Evolutionary conservation across 2,329 filamentous ascomycete genomes (phyloP).

Genomic region (Ceratocystiopsis minuta): DNA sequence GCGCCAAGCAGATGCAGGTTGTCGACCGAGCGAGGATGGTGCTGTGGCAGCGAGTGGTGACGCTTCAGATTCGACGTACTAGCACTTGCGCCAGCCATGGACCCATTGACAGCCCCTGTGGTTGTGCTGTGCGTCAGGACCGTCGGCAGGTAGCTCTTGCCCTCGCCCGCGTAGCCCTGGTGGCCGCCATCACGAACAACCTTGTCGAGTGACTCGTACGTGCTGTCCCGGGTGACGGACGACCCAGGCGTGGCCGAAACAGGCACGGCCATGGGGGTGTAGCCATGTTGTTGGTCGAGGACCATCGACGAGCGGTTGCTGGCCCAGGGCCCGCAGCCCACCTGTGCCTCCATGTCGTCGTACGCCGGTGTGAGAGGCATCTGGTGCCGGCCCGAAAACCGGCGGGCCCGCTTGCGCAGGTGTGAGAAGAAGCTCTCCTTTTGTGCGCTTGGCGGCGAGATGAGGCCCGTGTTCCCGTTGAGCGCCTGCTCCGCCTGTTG

Average conservation of each 20-base stretch:
- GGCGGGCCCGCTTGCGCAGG: slow-evolving; percentile 75
- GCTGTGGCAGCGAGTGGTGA: slow-evolving; percentile 46
- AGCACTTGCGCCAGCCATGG: neutral
- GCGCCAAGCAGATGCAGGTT: slow-evolving; percentile 43
- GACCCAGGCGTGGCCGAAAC: slow-evolving; percentile 20
- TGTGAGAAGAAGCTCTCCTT: slow-evolving; percentile 99
- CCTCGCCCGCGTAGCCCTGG: slow-evolving; percentile 13
- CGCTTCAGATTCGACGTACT: slow-evolving; percentile 33
- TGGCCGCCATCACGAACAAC: slow-evolving; percentile 33
- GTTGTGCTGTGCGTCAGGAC: slow-evolving; percentile 35
- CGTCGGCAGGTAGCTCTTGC: slow-evolving; percentile 19
- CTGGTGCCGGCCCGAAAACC: slow-evolving; percentile 82
- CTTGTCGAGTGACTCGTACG: slow-evolving; percentile 43
- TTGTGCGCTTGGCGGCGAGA: slow-evolving; percentile 59
- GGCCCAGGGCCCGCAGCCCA: slow-evolving; percentile 76
- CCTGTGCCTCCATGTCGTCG: slow-evolving; percentile 85
- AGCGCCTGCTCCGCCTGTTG: slow-evolving; percentile 83
- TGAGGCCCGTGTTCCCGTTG: slow-evolving; percentile 60
- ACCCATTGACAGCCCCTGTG: slow-evolving; percentile 9
- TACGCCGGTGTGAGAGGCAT: slow-evolving; percentile 58
- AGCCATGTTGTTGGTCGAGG: slow-evolving; percentile 35
- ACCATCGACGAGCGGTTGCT: slow-evolving; percentile 73
- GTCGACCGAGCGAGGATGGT: slow-evolving; percentile 45
- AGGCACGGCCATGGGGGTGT: slow-evolving; percentile 4
- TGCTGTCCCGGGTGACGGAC: slow-evolving; percentile 33